phyloP scores from a whole-genome alignment of 768 basidiomycete species.

The Pleurotus sapidus region DNA sequence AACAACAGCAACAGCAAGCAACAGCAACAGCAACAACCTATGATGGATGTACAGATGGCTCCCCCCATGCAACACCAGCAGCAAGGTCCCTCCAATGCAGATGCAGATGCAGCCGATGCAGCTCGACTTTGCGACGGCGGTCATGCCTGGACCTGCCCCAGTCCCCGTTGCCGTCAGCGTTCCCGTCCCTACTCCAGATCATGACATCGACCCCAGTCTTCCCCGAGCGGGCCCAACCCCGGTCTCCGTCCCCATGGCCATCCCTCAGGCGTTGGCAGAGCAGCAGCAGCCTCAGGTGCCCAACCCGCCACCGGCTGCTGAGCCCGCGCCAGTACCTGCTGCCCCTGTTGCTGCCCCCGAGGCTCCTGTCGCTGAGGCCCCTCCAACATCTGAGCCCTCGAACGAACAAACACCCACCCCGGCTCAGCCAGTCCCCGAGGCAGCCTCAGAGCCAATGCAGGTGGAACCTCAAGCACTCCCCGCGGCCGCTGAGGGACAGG shows the following conservation, averaged over 20 bases:
- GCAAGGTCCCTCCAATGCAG: neutral
- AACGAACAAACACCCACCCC: neutral
- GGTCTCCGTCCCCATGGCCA: neutral
- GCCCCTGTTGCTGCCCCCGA: neutral
- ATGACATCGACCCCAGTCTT: constrained; percentile 5
- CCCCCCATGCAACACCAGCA: neutral
- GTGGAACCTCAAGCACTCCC: neutral
- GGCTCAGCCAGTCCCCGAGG: neutral
- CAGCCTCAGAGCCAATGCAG: neutral
- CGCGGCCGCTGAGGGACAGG: neutral
- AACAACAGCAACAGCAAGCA: neutral
- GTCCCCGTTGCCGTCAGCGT: neutral
- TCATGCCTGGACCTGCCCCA: neutral
- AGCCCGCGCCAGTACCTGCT: neutral
- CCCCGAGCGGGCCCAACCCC: neutral
- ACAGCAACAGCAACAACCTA: neutral
- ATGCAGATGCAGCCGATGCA: neutral
- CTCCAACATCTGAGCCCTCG: neutral
- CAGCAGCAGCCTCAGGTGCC: neutral
- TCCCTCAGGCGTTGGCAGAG: neutral
- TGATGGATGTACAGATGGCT: constrained; percentile 2
- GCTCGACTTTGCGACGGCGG: neutral
- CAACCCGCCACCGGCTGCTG: neutral
- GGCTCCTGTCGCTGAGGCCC: neutral
- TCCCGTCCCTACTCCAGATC: constrained; percentile 4